Base-by-base conservation (phyloP, 2,329 filamentous ascomycete species). In the Fusarium devonianum region DNA sequence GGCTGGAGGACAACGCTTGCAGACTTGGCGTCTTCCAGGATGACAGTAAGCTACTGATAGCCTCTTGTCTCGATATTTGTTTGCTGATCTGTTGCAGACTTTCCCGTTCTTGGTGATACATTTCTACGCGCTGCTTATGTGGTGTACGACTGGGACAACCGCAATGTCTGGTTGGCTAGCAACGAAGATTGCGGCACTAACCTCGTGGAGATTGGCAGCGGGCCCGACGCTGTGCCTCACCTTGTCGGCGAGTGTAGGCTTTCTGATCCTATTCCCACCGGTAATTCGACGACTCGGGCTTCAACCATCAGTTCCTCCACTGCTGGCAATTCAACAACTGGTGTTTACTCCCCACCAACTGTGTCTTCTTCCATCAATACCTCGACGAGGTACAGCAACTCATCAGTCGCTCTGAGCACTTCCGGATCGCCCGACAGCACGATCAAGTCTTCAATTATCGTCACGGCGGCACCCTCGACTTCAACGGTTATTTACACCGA, bases 21-120 rank as follows among this genome's bases (percentile, higher is more conserved):
- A 72, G 76, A 33, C 66, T 83, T 10, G 78, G 77, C 46, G 77
- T 80, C 28, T 69, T 75, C 34, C 53, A 60, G 14, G 76, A 69
- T 23, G 64, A 71, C 14, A 58, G 67, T 53, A 43, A 57, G 30
- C 12, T 7, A 12, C 23, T n/a, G 21, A 26, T 12, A 10, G n/a
- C 23, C 8, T 8, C 21, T 23, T 4, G 9, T 10, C 4, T 33
- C 17, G 14, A 21, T n/a, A 4, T 14, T 5, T n/a, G 13, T 1
- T 18, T 5, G 14, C 26, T 32, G 14, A 33, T 10, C 11, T 32
- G 13, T n/a, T 18, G 26, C 28, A 63, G 58, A 58, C 8, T 63
- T 67, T 33, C 68, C 66, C 33, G 65, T 76, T 6, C 68, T 77
- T 2, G 75, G 75, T 13, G 73, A 75, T 38, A 73, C 72, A 4